Evolutionary conservation across 2,329 filamentous ascomycete genomes (phyloP).

Genomic region (Rutstroemia sydowiana): DNA sequence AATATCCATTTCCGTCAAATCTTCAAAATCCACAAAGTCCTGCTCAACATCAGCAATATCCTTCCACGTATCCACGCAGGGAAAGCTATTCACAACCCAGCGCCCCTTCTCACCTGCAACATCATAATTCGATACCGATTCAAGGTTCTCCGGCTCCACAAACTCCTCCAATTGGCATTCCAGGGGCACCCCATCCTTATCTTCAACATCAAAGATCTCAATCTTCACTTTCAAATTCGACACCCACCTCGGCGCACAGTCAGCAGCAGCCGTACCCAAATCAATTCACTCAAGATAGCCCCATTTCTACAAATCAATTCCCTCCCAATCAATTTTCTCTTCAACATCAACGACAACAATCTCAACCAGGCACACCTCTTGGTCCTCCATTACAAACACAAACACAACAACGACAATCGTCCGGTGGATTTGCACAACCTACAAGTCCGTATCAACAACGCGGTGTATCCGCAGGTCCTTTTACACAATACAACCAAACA

Average conservation of each 20-base stretch:
- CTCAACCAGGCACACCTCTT: slow-evolving; percentile 37
- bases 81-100: slow-evolving; percentile 27
- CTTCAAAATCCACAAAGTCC: slow-evolving; percentile 29
- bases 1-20: slow-evolving; percentile 29
- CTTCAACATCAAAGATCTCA: slow-evolving; percentile 43
- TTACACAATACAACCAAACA: slow-evolving; percentile 26
- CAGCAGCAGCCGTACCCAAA: slow-evolving; percentile 43
- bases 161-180: slow-evolving; percentile 29
- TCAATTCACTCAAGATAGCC: slow-evolving; percentile 47
- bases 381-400: slow-evolving; percentile 40
- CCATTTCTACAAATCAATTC: slow-evolving; percentile 29
- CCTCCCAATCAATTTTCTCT: slow-evolving; percentile 22
- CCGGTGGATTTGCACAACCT: slow-evolving; percentile 42
- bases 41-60: slow-evolving; percentile 28
- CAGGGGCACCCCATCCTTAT: slow-evolving; percentile 28
- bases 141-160: slow-evolving; percentile 28
- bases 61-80: slow-evolving; percentile 18
- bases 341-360: slow-evolving; percentile 27
- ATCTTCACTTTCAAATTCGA: slow-evolving; percentile 51
- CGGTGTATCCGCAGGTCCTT: slow-evolving; percentile 25
- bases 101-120: slow-evolving; percentile 23
- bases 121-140: slow-evolving; percentile 24
- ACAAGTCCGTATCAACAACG: slow-evolving; percentile 55
- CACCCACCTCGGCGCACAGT: slow-evolving; percentile 55
- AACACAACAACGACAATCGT: slow-evolving; percentile 40